Conservation (phyloP, 768 basidiomycete species). For the Dendrothele bispora region DNA sequence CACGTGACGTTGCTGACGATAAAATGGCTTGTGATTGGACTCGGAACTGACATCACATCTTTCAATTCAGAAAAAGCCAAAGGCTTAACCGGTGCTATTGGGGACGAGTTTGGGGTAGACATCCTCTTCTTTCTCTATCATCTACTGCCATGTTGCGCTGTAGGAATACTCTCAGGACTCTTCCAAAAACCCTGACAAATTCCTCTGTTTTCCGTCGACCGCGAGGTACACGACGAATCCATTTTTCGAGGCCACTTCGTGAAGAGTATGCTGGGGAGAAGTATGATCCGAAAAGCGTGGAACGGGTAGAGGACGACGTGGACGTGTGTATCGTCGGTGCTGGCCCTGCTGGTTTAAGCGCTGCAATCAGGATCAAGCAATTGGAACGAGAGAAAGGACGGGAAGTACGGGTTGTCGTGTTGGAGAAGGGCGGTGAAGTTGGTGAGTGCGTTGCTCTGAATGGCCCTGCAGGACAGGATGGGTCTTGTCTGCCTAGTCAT, state of each 20-base stretch:
- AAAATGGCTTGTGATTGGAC: no score
- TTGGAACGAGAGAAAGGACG: conserved; percentile 77
- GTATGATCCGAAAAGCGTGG: conserved; percentile 60
- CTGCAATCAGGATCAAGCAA: conserved; percentile 96
- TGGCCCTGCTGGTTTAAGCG: conserved; percentile 92
- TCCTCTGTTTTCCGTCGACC: not conserved
- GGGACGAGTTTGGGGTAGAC: no score
- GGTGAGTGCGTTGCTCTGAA: conserved; percentile 50
- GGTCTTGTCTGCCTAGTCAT: no score
- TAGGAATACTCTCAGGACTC: not conserved
- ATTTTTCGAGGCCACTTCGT: not conserved
- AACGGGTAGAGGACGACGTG: conserved; percentile 87
- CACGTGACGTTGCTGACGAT: no score
- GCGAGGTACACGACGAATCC: not conserved
- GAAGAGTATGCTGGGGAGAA: not conserved
- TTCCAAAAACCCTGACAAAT: not conserved
- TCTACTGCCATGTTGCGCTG: conserved; percentile 1
- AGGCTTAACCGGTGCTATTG: no score
- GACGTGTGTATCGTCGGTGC: conserved; percentile 98
- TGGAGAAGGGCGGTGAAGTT: conserved; percentile 93
- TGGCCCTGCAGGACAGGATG: no score
- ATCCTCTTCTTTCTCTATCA: no score
- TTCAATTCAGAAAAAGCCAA: no score
- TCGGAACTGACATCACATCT: no score
- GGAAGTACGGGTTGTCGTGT: conserved; percentile 87